Conservation (phyloP, 2,329 filamentous ascomycete species). For the Leptographium radiaticola region DNA sequence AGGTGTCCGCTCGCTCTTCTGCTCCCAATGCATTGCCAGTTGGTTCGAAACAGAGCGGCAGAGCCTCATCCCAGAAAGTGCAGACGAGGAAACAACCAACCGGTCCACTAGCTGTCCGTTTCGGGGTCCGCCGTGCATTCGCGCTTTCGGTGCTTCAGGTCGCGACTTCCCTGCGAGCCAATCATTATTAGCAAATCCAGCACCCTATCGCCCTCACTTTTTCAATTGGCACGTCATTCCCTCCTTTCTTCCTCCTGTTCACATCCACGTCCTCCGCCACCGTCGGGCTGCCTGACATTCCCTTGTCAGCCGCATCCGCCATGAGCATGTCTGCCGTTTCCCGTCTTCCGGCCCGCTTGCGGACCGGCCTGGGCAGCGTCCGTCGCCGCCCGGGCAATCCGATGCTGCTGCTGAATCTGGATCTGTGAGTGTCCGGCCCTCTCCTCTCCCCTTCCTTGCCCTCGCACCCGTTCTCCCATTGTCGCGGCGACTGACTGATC, state of each 20-base stretch:
- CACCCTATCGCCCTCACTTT: background rate
- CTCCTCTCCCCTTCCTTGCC: no score
- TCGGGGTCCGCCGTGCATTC: background rate
- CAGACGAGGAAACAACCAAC: no score
- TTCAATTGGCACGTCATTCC: background rate
- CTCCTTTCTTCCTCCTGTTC: background rate
- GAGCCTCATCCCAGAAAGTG: no score
- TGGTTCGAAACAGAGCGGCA: no score
- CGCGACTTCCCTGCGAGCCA: background rate
- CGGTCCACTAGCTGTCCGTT: no score
- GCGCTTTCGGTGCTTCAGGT: background rate
- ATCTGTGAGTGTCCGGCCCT: conserved; percentile 44
- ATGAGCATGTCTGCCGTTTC: conserved; percentile 50
- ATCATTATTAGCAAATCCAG: background rate
- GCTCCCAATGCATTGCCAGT: no score
- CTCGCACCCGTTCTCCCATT: no score
- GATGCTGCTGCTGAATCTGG: conserved; percentile 49
- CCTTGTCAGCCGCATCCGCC: background rate
- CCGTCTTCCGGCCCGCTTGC: conserved; percentile 57
- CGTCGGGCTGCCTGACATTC: background rate
- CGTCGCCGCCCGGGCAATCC: conserved; percentile 44
- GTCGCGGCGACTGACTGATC: no score
- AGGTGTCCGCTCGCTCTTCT: background rate
- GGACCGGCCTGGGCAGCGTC: conserved; percentile 50
- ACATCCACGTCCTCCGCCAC: background rate